Conservation (phyloP, 768 basidiomycete genomes). For the Amanita pseudoporphyria region DNA sequence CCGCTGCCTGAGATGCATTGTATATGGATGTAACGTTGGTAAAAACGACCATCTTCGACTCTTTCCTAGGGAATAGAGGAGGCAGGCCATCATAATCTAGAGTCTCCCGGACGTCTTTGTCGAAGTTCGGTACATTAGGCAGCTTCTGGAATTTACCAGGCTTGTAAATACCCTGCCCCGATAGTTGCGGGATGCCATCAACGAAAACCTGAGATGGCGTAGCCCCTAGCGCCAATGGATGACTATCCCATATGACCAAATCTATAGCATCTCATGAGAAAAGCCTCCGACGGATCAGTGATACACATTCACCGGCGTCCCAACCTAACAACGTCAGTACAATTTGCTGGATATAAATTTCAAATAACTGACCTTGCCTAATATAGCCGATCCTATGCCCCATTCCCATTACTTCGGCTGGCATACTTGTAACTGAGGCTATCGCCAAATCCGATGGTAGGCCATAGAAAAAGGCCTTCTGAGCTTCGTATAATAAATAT, state of each 20-base stretch:
- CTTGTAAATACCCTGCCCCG: constrained; percentile 42
- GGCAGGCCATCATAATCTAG: constrained; percentile 67
- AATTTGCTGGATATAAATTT: not conserved
- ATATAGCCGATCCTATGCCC: constrained; percentile 79
- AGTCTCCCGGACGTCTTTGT: constrained; percentile 53
- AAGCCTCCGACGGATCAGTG: not conserved
- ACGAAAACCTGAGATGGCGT: constrained; percentile 84
- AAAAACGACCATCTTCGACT: constrained; percentile 40
- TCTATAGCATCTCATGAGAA: constrained; percentile 28
- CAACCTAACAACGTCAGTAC: constrained; percentile 35
- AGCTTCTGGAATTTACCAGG: constrained; percentile 30
- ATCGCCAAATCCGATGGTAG: constrained; percentile 62
- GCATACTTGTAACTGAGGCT: constrained; percentile 61
- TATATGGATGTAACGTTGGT: constrained; percentile 51
- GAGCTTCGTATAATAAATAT: constrained; percentile 75
- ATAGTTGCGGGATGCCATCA: constrained; percentile 76
- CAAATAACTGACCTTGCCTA: constrained; percentile 35
- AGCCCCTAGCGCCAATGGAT: constrained; percentile 80
- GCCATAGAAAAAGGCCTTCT: constrained; percentile 77
- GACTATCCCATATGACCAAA: constrained; percentile 75
- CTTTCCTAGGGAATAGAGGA: constrained; percentile 42
- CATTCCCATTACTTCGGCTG: constrained; percentile 69
- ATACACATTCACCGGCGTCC: constrained; percentile 50
- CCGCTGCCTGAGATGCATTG: constrained; percentile 14
- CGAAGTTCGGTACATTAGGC: constrained; percentile 62